Percentiles rank a stretch among this genome's conserved stretches.
Conservation (phyloP, 1,139 yeast species). For the Cylindricascospora bacillispora region DNA sequence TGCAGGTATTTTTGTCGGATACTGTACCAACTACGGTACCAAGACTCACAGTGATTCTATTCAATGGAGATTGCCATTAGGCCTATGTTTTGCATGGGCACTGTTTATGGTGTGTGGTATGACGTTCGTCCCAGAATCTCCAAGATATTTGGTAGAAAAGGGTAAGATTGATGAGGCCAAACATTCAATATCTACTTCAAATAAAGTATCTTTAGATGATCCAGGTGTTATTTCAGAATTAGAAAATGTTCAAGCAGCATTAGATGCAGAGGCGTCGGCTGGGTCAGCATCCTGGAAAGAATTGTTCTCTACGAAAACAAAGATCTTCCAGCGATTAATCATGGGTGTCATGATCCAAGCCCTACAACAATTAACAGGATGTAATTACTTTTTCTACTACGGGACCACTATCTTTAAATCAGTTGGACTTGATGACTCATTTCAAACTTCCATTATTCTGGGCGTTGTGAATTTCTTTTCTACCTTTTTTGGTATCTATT, state of each 20-base stretch:
- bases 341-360: slow-evolving; percentile 54
- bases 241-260: slow-evolving; percentile 46
- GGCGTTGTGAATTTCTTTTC: slow-evolving; percentile 63
- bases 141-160: slow-evolving; percentile 48
- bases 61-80: slow-evolving; percentile 52
- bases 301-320: slow-evolving; percentile 47
- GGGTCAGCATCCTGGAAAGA: slow-evolving; percentile 54
- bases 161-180: slow-evolving; percentile 46
- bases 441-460: slow-evolving; percentile 53
- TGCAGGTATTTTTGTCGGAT: slow-evolving; percentile 47
- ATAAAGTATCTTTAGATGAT: slow-evolving; percentile 41
- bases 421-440: slow-evolving; percentile 54
- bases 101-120: slow-evolving; percentile 36
- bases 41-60: slow-evolving; percentile 33
- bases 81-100: slow-evolving; percentile 35
- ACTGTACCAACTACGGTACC: slow-evolving; percentile 49
- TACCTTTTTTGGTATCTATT: slow-evolving; percentile 48
- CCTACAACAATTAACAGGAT: slow-evolving; percentile 62
- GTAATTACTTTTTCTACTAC: slow-evolving; percentile 60
- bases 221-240: slow-evolving; percentile 44
- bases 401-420: slow-evolving; percentile 59
- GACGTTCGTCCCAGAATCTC: slow-evolving; percentile 62
- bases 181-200: slow-evolving; percentile 41
- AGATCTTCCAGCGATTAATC: slow-evolving; percentile 21
- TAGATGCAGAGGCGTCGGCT: slow-evolving; percentile 45